Conservation (phyloP, 2,329 filamentous ascomycete genomes). For the Pseudovirgaria hyperparasitica region DNA sequence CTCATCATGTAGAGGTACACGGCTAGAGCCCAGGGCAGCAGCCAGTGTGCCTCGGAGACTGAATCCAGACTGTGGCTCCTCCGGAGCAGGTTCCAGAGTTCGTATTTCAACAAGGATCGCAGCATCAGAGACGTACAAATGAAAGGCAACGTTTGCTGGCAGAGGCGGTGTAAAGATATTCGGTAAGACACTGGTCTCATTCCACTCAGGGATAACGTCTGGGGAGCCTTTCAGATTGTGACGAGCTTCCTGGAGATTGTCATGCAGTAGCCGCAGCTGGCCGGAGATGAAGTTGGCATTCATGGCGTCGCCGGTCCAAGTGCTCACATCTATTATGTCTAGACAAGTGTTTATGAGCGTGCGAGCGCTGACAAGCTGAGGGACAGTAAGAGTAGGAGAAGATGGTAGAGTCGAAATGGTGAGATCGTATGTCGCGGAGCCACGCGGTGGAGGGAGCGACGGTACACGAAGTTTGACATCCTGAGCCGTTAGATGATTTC, state of each 20-base stretch:
- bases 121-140: conserved; percentile 43
- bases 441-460: conserved; percentile 46
- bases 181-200: conserved; percentile 27
- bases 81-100: conserved; percentile 45
- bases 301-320: conserved; percentile 55
- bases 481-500: conserved; percentile 26
- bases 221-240: conserved; percentile 44
- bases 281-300: conserved; percentile 45
- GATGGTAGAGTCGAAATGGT: conserved; percentile 39
- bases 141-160: conserved; percentile 60
- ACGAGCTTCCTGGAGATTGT: conserved; percentile 49
- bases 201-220: conserved; percentile 40
- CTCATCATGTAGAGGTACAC: conserved; percentile 43
- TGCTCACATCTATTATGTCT: conserved; percentile 67
- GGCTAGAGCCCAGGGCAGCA: conserved; percentile 30
- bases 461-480: conserved; percentile 66
- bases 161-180: conserved; percentile 50
- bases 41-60: conserved; percentile 44
- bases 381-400: conserved; percentile 48
- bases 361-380: conserved; percentile 58
- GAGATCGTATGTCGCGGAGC: conserved; percentile 37
- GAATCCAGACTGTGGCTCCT: conserved; percentile 28
- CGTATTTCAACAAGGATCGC: conserved; percentile 51
- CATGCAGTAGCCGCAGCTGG: conserved; percentile 45
- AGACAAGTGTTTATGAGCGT: conserved; percentile 72